Evolutionary conservation across 2,329 filamentous ascomycete genomes (phyloP), one percentile per base, ranked within the genome.

Genomic region (Colletotrichum costaricense): DNA sequence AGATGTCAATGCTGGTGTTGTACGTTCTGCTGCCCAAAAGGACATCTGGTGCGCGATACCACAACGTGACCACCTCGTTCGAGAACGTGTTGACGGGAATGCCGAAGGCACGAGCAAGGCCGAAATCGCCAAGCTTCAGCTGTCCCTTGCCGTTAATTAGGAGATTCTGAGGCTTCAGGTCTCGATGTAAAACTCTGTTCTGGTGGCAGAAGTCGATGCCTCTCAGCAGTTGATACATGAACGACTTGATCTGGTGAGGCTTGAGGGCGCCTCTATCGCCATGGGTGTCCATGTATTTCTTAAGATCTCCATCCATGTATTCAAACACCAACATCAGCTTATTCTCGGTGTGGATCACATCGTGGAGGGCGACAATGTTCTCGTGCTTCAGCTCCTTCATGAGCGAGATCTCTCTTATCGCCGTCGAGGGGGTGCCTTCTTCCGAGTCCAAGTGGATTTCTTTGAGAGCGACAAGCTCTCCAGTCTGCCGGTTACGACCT

Each of bases 311-410:
- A 84, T 99, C 97, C 96, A 99, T 98, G 84, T 93, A 98, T 84
- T 99, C 97, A 78, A 99, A 99, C 11, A 99, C 97, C 54, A 99
- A 92, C 97, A 99, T 99, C 71, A 99, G 91, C 84, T 99, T 99
- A 86, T 98, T 99, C 87, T 99, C 97, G 72, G 97, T 99, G 84
- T 99, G 97, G 79, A 99, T 98, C 69, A 99, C 97, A 88, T 99
- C 97, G 88, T 98, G 95, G 5, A 99, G 92, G 72, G 93, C 94
- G 78, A 99, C 95, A 77, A 99, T 98, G 81, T 98, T 98, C 82
- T 98, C 95, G 84, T 99, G 97, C 85, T 98, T 98, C 77, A 99
- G 90, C 85, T 99, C 97, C 85, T 99, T 99, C 97, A 99, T 98
- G 70, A 99, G 89, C 1, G 95, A 98, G 79, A 99, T 99, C 84